These are phyloP conservation scores for Citrus trifoliata DNA, from an alignment of 345 rosid species.

Conservation along the genomic window DNA sequence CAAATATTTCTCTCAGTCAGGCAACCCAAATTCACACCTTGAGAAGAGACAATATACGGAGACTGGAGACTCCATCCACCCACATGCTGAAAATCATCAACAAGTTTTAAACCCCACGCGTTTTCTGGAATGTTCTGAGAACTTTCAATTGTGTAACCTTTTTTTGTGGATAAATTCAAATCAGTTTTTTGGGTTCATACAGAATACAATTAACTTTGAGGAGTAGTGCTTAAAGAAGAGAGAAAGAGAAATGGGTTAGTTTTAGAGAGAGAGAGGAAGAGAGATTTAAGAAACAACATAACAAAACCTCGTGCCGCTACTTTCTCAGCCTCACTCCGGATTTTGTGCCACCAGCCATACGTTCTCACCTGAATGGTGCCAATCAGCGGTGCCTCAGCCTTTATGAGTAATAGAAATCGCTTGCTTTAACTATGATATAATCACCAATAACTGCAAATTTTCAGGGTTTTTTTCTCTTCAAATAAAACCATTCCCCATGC, in stretches of 20 bases:
- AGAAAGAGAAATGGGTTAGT: slow-evolving; percentile 1
- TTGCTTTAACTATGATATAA: neutral
- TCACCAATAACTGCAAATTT: neutral
- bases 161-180: slow-evolving; percentile 39
- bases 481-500: neutral
- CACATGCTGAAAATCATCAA: slow-evolving; percentile 12
- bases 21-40: neutral
- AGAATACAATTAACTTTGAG: slow-evolving; percentile 27
- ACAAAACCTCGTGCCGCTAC: slow-evolving; percentile 54
- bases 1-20: neutral
- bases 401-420: neutral
- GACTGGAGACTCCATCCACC: neutral
- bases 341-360: slow-evolving; percentile 75
- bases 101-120: slow-evolving; percentile 14
- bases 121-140: slow-evolving; percentile 19
- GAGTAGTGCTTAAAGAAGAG: neutral
- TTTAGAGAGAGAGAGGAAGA: slow-evolving; percentile 25
- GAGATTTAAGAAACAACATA: slow-evolving; percentile 12
- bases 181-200: slow-evolving; percentile 32
- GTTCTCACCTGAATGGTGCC: slow-evolving; percentile 55
- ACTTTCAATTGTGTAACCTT: slow-evolving; percentile 17
- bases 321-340: slow-evolving; percentile 57
- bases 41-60: neutral
- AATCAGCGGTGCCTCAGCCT: slow-evolving; percentile 55
- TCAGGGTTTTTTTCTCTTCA: neutral